phyloP scores from a whole-genome alignment of 345 rosid species.

The Gossypium mustelinum region DNA sequence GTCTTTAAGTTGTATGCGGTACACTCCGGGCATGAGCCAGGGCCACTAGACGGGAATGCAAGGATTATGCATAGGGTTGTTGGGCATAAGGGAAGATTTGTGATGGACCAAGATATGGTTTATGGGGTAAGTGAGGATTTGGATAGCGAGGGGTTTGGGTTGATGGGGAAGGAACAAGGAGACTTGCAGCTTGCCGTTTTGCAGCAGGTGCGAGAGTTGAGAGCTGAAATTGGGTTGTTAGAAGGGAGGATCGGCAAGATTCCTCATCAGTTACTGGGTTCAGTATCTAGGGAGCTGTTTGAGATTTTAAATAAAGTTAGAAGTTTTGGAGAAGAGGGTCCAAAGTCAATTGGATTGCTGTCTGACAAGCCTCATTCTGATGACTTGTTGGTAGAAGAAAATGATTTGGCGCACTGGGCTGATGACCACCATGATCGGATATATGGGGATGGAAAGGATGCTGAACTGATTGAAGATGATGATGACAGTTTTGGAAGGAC shows the following conservation, averaged over 20 bases:
- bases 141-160: conserved; percentile 60
- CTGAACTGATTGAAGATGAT: conserved; percentile 80
- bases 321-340: conserved; percentile 65
- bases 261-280: conserved; percentile 53
- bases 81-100: conserved; percentile 74
- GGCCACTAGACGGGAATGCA: conserved; percentile 93
- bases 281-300: conserved; percentile 71
- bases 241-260: conserved; percentile 72
- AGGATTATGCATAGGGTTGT: conserved; percentile 96
- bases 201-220: conserved; percentile 83
- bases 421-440: conserved; percentile 62
- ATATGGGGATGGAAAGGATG: conserved; percentile 70
- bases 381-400: conserved; percentile 71
- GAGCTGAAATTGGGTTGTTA: conserved; percentile 56
- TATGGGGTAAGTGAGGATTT: conserved; percentile 87
- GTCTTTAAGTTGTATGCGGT: conserved; percentile 91
- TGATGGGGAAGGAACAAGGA: conserved; percentile 66
- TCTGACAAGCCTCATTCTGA: conserved; percentile 52
- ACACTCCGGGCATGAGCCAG: conserved; percentile 98
- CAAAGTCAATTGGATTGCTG: conserved; percentile 53
- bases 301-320: conserved; percentile 67
- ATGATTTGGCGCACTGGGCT: conserved; percentile 84
- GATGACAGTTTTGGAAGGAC: conserved; percentile 87
- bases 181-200: conserved; percentile 58
- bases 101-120: conserved; percentile 69